These are phyloP conservation scores for Neostapfia colusana DNA, from an alignment of 176 grass and related monocot genomes.

Conservation along the genomic window DNA sequence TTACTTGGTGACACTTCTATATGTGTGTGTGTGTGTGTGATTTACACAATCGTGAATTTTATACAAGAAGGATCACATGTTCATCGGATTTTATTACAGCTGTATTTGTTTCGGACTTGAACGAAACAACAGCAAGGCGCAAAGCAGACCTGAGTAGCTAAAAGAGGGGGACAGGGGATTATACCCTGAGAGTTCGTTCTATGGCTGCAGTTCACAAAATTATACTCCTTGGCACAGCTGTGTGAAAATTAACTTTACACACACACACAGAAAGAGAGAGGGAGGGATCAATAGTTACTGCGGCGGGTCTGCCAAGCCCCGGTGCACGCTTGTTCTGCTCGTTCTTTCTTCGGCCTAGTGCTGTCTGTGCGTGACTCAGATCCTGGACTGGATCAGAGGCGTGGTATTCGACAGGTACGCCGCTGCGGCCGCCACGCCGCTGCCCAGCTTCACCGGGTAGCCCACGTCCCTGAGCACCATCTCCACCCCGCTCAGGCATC, in stretches of 20 bases:
- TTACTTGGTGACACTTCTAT: background rate
- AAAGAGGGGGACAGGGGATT: background rate
- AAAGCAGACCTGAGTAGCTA: constrained; percentile 1
- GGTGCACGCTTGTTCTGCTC: background rate
- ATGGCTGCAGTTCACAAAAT: constrained; percentile 23
- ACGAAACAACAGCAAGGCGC: background rate
- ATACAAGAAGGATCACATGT: background rate
- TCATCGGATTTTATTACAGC: background rate
- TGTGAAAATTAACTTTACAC: constrained; percentile 55
- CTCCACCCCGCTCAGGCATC: constrained; percentile 83
- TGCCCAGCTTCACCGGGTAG: constrained; percentile 92
- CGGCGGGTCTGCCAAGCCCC: constrained; percentile 7
- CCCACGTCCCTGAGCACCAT: constrained; percentile 94
- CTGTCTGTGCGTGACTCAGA: constrained; percentile 42
- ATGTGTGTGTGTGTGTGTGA: background rate
- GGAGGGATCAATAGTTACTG: constrained; percentile 11
- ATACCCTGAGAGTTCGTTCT: background rate
- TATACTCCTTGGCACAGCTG: constrained; percentile 15
- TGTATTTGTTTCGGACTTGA: background rate
- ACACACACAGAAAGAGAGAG: constrained; percentile 27
- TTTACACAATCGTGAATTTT: background rate
- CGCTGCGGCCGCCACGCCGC: constrained; percentile 79
- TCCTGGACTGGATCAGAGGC: constrained; percentile 78
- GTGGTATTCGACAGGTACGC: constrained; percentile 77
- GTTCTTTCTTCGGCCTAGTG: background rate